These are phyloP conservation scores for Aspergillus melleus DNA, from an alignment of 2,329 filamentous ascomycete genomes.

Conservation along the genomic window DNA sequence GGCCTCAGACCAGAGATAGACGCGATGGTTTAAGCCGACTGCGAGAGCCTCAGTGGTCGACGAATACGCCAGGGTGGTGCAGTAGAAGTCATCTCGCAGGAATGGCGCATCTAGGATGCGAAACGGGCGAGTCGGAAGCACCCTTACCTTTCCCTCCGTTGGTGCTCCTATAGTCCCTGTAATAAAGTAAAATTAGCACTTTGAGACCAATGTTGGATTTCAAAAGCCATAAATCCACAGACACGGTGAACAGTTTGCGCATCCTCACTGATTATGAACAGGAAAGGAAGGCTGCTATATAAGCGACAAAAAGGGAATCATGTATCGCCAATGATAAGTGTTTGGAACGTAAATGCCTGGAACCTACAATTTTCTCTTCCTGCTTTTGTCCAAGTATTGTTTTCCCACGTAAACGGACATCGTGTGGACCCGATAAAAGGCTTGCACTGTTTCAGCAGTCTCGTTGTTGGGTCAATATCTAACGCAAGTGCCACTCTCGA, in stretches of 20 bases:
- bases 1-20: slow-evolving; percentile 88
- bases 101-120: slow-evolving; percentile 85
- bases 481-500: slow-evolving; percentile 76
- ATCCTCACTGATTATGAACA: background rate
- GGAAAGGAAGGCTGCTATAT: background rate
- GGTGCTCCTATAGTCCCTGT: slow-evolving; percentile 22
- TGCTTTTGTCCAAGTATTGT: slow-evolving; percentile 39
- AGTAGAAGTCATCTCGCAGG: slow-evolving; percentile 95
- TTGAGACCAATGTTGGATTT: background rate
- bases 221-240: background rate
- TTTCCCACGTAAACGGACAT: slow-evolving; percentile 39
- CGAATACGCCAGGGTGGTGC: slow-evolving; percentile 85
- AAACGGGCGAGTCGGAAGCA: slow-evolving; percentile 72
- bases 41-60: slow-evolving; percentile 72
- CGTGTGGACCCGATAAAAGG: slow-evolving; percentile 22
- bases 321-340: background rate
- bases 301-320: background rate
- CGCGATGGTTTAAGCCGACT: slow-evolving; percentile 73
- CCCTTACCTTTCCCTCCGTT: slow-evolving; percentile 33
- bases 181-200: slow-evolving; percentile 19
- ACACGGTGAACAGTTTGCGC: background rate
- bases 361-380: slow-evolving; percentile 36
- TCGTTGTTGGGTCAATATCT: slow-evolving; percentile 69
- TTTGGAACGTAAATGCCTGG: background rate
- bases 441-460: slow-evolving; percentile 61